phyloP scores from a whole-genome alignment of 148 eudicot genomes.

The Chenopodium suecicum region DNA sequence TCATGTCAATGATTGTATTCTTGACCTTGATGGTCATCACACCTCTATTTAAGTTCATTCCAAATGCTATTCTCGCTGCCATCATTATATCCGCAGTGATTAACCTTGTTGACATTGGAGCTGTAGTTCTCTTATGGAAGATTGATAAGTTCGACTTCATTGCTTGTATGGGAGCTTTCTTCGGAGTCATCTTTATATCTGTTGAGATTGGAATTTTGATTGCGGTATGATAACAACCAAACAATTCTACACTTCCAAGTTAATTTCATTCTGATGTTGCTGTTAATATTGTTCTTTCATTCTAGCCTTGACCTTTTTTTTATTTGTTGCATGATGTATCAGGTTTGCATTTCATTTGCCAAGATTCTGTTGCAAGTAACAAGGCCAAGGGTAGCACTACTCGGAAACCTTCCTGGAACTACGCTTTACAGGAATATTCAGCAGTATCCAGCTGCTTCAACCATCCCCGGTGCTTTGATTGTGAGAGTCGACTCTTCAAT shows the following conservation, averaged over 20 bases:
- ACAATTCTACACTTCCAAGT: not conserved
- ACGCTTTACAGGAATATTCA: slow-evolving; percentile 64
- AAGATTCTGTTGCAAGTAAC: slow-evolving; percentile 90
- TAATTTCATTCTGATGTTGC: not conserved
- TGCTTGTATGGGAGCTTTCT: slow-evolving; percentile 76
- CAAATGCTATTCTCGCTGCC: slow-evolving; percentile 67
- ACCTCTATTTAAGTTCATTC: slow-evolving; percentile 65
- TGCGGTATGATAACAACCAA: slow-evolving; percentile 40
- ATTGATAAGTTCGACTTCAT: slow-evolving; percentile 63
- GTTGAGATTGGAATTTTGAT: slow-evolving; percentile 68
- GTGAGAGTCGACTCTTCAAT: slow-evolving; percentile 83
- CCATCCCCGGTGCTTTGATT: slow-evolving; percentile 62
- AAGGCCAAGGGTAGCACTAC: slow-evolving; percentile 72
- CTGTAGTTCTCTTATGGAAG: slow-evolving; percentile 57
- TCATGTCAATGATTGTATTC: slow-evolving; percentile 56
- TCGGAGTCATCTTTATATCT: slow-evolving; percentile 56
- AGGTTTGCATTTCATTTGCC: slow-evolving; percentile 81
- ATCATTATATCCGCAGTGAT: slow-evolving; percentile 74
- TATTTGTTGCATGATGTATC: not conserved
- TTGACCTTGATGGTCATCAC: slow-evolving; percentile 53
- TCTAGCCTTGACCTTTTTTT: not conserved
- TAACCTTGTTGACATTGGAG: slow-evolving; percentile 57
- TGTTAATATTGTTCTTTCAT: too few species aligned
- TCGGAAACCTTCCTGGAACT: slow-evolving; percentile 79
- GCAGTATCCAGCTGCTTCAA: slow-evolving; percentile 76